A percentile compares a stretch with the other conserved stretches of the same genome.
phyloP scores from a whole-genome alignment of 2,329 filamentous ascomycete species.

The Trichoderma koningiopsis region DNA sequence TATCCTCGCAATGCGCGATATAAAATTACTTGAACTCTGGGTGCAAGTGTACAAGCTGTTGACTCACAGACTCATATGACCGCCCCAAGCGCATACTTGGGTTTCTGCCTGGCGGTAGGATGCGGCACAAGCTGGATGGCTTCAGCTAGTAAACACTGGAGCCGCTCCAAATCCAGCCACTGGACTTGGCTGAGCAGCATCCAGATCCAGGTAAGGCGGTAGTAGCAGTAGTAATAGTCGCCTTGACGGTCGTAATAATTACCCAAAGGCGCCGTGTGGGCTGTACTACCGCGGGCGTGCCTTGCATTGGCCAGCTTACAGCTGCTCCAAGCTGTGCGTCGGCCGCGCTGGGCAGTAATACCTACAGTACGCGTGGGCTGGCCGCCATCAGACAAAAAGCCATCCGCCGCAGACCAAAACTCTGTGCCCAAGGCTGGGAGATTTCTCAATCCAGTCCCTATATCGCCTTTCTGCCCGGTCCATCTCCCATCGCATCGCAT shows the following conservation, averaged over 20 bases:
- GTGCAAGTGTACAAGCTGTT: neutral
- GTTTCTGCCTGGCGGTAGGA: neutral
- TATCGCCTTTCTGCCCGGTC: neutral
- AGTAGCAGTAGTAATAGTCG: neutral
- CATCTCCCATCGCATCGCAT: neutral
- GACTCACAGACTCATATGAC: neutral
- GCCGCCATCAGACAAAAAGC: neutral
- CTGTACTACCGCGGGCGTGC: conserved; percentile 2
- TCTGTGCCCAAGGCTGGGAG: conserved; percentile 3
- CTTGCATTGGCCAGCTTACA: conserved; percentile 5
- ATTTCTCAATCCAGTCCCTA: neutral
- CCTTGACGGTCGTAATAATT: neutral
- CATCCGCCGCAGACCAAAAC: conserved; percentile 3
- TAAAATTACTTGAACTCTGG: neutral
- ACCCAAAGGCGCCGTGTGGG: conserved; percentile 16
- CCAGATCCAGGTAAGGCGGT: neutral
- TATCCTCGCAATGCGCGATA: neutral
- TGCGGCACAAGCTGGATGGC: neutral
- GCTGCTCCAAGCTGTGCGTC: neutral
- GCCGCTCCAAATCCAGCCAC: neutral
- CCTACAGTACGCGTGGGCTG: neutral
- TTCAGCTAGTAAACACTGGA: neutral
- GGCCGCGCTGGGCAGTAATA: neutral
- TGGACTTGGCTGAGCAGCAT: neutral
- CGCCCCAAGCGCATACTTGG: neutral